A percentile compares a stretch with the other conserved stretches of the same genome.
These are phyloP conservation scores for Poronia punctata DNA, from an alignment of 495 filamentous ascomycete species.

Conservation along the genomic window DNA sequence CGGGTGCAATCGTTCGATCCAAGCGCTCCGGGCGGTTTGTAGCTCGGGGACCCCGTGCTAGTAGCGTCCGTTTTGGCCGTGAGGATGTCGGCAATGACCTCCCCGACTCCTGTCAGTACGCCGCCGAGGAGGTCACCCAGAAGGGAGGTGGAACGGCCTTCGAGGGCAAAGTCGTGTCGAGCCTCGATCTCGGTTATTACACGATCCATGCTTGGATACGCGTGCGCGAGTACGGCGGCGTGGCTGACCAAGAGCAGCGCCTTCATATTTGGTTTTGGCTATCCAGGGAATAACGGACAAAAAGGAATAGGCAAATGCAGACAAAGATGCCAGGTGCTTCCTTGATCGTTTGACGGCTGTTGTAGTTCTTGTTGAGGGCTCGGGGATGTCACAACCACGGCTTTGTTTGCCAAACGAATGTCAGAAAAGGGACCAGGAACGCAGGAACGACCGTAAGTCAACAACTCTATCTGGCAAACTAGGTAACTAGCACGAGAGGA, in stretches of 20 bases:
- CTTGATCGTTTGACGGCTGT: too few species aligned
- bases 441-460: too few species aligned
- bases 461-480: too few species aligned
- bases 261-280: slow-evolving; percentile 10
- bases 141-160: slow-evolving; percentile 19
- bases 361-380: too few species aligned
- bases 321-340: too few species aligned
- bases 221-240: slow-evolving; percentile 6
- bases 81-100: slow-evolving; percentile 23
- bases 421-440: too few species aligned
- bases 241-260: slow-evolving; percentile 5
- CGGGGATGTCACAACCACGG: too few species aligned
- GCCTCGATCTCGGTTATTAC: slow-evolving; percentile 17
- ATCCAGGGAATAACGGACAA: not conserved
- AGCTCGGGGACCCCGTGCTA: slow-evolving; percentile 10
- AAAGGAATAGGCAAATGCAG: not conserved
- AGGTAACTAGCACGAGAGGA: too few species aligned
- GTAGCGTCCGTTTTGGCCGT: slow-evolving; percentile 13
- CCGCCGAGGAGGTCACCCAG: slow-evolving; percentile 30
- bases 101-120: slow-evolving; percentile 16
- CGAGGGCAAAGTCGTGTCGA: slow-evolving; percentile 10
- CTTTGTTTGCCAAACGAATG: too few species aligned
- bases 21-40: slow-evolving; percentile 18
- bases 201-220: slow-evolving; percentile 24
- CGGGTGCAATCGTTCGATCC: slow-evolving; percentile 19